These are phyloP conservation scores for Trichoderma erinaceum DNA, from an alignment of 495 filamentous ascomycete genomes.

Conservation along the genomic window DNA sequence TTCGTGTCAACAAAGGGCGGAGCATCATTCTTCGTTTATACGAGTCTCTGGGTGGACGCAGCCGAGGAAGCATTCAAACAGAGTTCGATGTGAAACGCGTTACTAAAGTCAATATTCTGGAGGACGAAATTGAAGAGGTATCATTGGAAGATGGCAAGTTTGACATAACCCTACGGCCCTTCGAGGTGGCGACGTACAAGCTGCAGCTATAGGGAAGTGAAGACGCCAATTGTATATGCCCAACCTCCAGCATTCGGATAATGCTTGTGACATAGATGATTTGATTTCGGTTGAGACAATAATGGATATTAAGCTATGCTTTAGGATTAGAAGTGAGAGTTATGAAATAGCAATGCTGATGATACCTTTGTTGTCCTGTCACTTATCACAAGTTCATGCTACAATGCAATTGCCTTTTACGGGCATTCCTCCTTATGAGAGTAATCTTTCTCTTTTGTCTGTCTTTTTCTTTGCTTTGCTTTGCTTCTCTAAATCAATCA, in stretches of 20 bases:
- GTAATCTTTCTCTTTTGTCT: no score
- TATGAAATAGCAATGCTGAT: neutral
- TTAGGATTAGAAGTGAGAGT: neutral
- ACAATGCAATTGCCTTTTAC: neutral
- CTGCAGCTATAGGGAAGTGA: slow-evolving; percentile 52
- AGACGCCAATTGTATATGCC: neutral
- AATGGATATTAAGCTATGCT: neutral
- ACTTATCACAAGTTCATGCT: neutral
- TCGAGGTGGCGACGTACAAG: slow-evolving; percentile 84
- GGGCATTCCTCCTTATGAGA: neutral
- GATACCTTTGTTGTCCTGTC: neutral
- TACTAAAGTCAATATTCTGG: slow-evolving; percentile 72
- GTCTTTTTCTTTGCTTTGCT: neutral
- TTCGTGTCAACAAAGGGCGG: slow-evolving; percentile 54
- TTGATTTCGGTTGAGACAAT: neutral
- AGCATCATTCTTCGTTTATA: slow-evolving; percentile 82
- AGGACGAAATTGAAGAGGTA: slow-evolving; percentile 62
- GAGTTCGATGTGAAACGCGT: slow-evolving; percentile 65
- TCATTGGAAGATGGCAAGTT: slow-evolving; percentile 46
- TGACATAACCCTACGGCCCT: slow-evolving; percentile 66
- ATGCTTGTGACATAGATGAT: neutral
- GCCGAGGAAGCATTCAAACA: slow-evolving; percentile 59
- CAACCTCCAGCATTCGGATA: neutral
- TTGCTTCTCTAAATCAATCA: neutral
- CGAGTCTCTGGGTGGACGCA: slow-evolving; percentile 82